Evolutionary conservation across 805 yeast species (phyloP), one percentile per base, ranked within the genome.

Genomic region (Hanseniaspora singularis): DNA sequence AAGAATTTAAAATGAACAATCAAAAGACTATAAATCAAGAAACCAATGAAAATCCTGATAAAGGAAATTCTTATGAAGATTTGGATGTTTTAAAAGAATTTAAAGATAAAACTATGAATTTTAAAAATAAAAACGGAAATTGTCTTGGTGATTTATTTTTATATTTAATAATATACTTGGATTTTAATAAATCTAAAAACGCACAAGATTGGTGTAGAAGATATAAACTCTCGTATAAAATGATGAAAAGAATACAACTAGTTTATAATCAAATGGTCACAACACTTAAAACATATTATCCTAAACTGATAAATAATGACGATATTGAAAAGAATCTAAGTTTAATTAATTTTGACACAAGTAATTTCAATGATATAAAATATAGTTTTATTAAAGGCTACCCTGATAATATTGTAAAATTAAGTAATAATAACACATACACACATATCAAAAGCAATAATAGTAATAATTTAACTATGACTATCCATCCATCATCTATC

Each of bases 181-280:
- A 77, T 52, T 89, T 95, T 94, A 69, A 58, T 4, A 77, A 74
- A 4, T 71, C 71, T 30, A 83, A 81, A 1, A 78, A 66, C 57
- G 79, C 94, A 0, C 66, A 67, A 20, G 72, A 74, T 40, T 89
- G 96, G 96, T 88, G 96, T 56, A 72, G 70, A 51, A 95, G 87
- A 54, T 80, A 84, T 56, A 85, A 75, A 56, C 57, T 89, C 2
- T 95, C 88, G 56, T 79, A 76, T 60, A 74, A 82, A 54, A 74
- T 92, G 0, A 62, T 89, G 61, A 67, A 65, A 38, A 64, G 94
- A 43, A 87, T 79, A 0, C 65, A 74, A 47, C 85, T 81, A 42
- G 78, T 88, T 1, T 65, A 89, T 28, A 71, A 72, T 27, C 97
- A 89, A 57, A 59, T 89, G 24, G 68, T 66, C 3, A 55, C 54